phyloP scores from a whole-genome alignment of 2,329 filamentous ascomycete species.

The Dothistroma septosporum region DNA sequence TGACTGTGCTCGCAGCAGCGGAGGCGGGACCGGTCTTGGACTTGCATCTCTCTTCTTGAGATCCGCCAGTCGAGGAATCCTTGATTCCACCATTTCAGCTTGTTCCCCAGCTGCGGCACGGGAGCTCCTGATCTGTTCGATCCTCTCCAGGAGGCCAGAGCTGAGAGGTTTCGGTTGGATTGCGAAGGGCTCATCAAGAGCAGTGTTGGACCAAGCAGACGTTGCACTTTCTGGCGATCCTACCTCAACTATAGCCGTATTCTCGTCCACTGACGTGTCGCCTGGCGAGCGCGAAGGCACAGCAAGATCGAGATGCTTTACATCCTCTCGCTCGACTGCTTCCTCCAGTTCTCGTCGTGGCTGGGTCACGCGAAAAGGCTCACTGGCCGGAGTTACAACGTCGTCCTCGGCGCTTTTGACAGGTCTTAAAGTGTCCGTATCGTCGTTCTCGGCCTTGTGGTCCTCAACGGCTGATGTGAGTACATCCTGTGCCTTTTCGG shows the following conservation, averaged over 20 bases:
- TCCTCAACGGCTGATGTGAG: constrained; percentile 63
- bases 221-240: constrained; percentile 2
- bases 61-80: constrained; percentile 34
- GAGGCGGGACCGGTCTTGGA: constrained; percentile 40
- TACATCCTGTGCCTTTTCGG: constrained; percentile 61
- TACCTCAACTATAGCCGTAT: not conserved
- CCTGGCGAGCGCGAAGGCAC: constrained; percentile 38
- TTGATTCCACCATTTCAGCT: constrained; percentile 30
- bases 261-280: constrained; percentile 6
- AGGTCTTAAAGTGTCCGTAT: constrained; percentile 16
- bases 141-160: constrained; percentile 35
- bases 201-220: not conserved
- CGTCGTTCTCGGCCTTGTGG: constrained; percentile 39
- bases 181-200: constrained; percentile 28
- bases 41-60: constrained; percentile 33
- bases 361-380: constrained; percentile 22
- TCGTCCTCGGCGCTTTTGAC: constrained; percentile 18
- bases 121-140: constrained; percentile 37
- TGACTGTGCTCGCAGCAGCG: constrained; percentile 49
- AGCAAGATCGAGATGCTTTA: constrained; percentile 60
- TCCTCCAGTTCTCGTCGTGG: constrained; percentile 32
- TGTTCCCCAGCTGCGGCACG: constrained; percentile 22
- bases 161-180: constrained; percentile 35
- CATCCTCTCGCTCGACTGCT: constrained; percentile 48
- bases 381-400: constrained; percentile 9